phyloP scores from a whole-genome alignment of 495 filamentous ascomycete genomes.

The Penicillium canescens region DNA sequence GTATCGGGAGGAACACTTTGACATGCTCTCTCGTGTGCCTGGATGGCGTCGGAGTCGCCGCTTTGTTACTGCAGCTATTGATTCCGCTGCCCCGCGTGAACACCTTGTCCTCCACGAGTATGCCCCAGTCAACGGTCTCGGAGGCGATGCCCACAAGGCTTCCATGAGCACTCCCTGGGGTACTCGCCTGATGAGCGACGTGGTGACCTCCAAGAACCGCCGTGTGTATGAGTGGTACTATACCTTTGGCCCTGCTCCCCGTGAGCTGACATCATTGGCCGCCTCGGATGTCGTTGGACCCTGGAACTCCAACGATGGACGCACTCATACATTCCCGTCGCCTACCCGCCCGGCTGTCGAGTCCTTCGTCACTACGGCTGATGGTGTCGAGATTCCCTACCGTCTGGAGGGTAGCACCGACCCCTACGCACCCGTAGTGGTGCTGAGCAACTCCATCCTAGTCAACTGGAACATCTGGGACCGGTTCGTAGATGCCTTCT shows the following conservation, averaged over 20 bases:
- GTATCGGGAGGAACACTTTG: slow-evolving; percentile 72
- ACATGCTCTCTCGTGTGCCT: slow-evolving; percentile 67
- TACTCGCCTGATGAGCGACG: slow-evolving; percentile 53
- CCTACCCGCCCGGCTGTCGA: slow-evolving; percentile 55
- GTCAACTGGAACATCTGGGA: slow-evolving; percentile 77
- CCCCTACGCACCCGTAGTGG: slow-evolving; percentile 64
- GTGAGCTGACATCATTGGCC: slow-evolving; percentile 57
- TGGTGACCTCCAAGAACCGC: slow-evolving; percentile 54
- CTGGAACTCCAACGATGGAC: slow-evolving; percentile 54
- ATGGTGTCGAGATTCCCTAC: slow-evolving; percentile 68
- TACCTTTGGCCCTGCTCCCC: slow-evolving; percentile 71
- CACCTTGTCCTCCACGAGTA: slow-evolving; percentile 73
- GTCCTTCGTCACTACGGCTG: slow-evolving; percentile 64
- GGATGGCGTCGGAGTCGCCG: slow-evolving; percentile 73
- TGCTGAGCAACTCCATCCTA: slow-evolving; percentile 75
- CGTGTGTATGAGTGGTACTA: slow-evolving; percentile 71
- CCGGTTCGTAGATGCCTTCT: slow-evolving; percentile 59
- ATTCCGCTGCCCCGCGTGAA: slow-evolving; percentile 50
- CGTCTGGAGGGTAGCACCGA: slow-evolving; percentile 70
- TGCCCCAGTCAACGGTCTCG: slow-evolving; percentile 61
- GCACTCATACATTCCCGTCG: slow-evolving; percentile 52
- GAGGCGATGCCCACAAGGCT: slow-evolving; percentile 61
- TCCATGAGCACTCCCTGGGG: slow-evolving; percentile 59
- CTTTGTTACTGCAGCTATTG: slow-evolving; percentile 59
- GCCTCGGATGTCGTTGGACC: slow-evolving; percentile 34